Evolutionary conservation across 768 basidiomycete species (phyloP).

Genomic region (Rubroboletus pulcherrimus): DNA sequence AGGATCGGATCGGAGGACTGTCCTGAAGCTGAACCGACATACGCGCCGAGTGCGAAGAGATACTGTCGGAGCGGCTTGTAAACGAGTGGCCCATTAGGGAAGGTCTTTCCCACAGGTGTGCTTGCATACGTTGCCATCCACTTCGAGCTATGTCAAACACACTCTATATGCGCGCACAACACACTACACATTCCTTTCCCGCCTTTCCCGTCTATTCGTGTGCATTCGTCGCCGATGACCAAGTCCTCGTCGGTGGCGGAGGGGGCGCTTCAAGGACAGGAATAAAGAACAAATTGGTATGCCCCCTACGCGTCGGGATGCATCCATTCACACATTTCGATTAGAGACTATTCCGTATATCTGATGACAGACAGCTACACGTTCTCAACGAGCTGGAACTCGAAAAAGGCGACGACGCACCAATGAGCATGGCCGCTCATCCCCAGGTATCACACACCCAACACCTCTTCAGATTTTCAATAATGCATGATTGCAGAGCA

Average conservation of each 20-base stretch:
- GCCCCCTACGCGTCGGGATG: not conserved
- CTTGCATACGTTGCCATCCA: not conserved
- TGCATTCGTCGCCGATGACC: slow-evolving; percentile 68
- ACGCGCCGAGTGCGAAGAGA: not conserved
- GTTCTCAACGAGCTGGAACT: slow-evolving; percentile 70
- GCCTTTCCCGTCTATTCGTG: slow-evolving; percentile 88
- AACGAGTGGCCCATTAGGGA: not conserved
- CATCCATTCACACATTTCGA: slow-evolving; percentile 6
- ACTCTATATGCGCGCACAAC: slow-evolving; percentile 67
- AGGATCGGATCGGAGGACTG: not conserved
- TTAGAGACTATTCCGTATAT: slow-evolving; percentile 69
- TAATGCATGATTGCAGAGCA: slow-evolving; percentile 31
- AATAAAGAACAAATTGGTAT: slow-evolving; percentile 90
- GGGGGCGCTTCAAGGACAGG: slow-evolving; percentile 83
- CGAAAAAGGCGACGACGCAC: slow-evolving; percentile 81
- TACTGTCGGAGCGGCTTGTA: not conserved
- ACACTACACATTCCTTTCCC: slow-evolving; percentile 72
- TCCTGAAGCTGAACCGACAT: not conserved
- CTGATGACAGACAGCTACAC: slow-evolving; percentile 48
- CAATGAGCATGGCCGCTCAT: slow-evolving; percentile 89
- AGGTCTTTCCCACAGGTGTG: slow-evolving; percentile 19
- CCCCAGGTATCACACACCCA: slow-evolving; percentile 42
- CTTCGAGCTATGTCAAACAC: not conserved
- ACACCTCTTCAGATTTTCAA: not conserved
- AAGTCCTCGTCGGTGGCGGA: slow-evolving; percentile 84